Conservation (phyloP, 306 rosid species). For the Quercus dentata region DNA sequence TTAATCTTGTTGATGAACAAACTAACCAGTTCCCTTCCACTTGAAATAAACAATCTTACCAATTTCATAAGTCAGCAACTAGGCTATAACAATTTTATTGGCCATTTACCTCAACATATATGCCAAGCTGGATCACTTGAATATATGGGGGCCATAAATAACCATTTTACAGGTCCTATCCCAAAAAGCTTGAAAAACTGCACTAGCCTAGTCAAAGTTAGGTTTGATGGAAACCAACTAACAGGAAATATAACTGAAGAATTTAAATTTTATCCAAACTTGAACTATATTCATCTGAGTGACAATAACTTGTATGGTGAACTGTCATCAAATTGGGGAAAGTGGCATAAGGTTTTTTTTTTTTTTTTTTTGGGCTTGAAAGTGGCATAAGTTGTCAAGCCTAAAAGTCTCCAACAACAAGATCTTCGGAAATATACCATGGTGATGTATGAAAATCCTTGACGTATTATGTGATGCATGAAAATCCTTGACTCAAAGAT, state of each 20-base stretch:
- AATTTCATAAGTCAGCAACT: neutral
- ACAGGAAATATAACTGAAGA: too few species aligned
- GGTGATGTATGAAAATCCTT: too few species aligned
- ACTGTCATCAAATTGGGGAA: neutral
- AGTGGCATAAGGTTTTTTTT: neutral
- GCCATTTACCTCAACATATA: neutral
- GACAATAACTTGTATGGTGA: neutral
- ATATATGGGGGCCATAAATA: neutral
- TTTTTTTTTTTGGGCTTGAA: too few species aligned
- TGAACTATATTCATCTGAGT: constrained; percentile 18
- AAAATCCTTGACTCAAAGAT: too few species aligned
- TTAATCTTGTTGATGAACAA: neutral
- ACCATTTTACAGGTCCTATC: neutral
- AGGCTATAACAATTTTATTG: neutral
- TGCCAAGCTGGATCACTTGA: neutral
- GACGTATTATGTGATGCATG: too few species aligned
- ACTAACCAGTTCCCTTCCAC: neutral
- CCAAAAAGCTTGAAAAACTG: constrained; percentile 25
- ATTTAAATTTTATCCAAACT: constrained; percentile 12
- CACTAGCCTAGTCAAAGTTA: constrained; percentile 11
- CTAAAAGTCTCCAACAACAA: neutral
- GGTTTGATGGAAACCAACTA: constrained; percentile 17
- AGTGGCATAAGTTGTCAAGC: neutral
- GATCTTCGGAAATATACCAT: neutral
- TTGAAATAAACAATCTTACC: neutral